Percentiles rank a stretch among this genome's conserved stretches.
These are phyloP conservation scores for Medicago truncatula DNA, from an alignment of 306 rosid genomes.

Conservation along the genomic window MtrunA17r5.0-ANR NC_053042.1:36510001-36510500, in stretches of 20 bases:
- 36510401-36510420: background rate
- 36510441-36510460: background rate
- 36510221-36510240: constrained; percentile 38
- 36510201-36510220: background rate
- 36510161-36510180: background rate
- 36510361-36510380: no score
- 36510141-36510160: constrained; percentile 53
- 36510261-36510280: constrained; percentile 31
- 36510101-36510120: constrained; percentile 67
- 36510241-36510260: constrained; percentile 39
- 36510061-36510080: constrained; percentile 44
- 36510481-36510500: constrained; percentile 20
- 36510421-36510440: constrained; percentile 21
- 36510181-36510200: constrained; percentile 17
- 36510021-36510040: constrained; percentile 60
- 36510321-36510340: no score
- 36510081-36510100: constrained; percentile 41
- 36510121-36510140: constrained; percentile 78
- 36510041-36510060: constrained; percentile 56
- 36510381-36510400: no score
- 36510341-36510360: constrained; percentile 87
- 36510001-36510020: constrained; percentile 88
- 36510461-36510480: constrained; percentile 14
- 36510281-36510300: constrained; percentile 54
- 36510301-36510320: constrained; percentile 64